phyloP scores from a whole-genome alignment of 2,329 filamentous ascomycete species.

The Pezicula radicicola region DNA sequence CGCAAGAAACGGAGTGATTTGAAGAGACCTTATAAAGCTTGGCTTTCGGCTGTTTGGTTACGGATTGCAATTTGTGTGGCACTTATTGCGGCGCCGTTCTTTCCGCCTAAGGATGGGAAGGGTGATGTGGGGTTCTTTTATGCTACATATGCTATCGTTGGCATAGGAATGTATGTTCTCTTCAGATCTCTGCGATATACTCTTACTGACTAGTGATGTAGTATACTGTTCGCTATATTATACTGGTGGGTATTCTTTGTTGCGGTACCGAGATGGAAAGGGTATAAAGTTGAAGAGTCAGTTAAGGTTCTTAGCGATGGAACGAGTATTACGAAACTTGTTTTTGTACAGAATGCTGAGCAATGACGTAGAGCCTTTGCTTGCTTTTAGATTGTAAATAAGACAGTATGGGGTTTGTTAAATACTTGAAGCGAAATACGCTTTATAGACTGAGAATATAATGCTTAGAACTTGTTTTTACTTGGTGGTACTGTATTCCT shows the following conservation, averaged over 20 bases:
- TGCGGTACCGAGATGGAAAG: constrained; percentile 53
- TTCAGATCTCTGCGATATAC: background rate
- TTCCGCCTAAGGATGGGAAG: constrained; percentile 35
- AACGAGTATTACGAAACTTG: constrained; percentile 60
- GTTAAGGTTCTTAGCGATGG: constrained; percentile 60
- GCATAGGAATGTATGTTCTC: constrained; percentile 46
- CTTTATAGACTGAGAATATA: no score
- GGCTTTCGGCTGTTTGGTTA: constrained; percentile 28
- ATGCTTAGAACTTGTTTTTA: no score
- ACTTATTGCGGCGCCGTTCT: constrained; percentile 32
- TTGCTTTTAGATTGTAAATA: no score
- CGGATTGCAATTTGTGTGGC: constrained; percentile 24
- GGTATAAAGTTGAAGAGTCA: constrained; percentile 62
- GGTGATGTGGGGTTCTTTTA: constrained; percentile 45
- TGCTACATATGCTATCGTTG: constrained; percentile 52
- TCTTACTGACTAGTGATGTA: constrained; percentile 28
- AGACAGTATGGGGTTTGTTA: no score
- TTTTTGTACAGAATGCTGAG: constrained; percentile 14
- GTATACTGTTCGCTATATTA: constrained; percentile 52
- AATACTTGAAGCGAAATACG: no score
- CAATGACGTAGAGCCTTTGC: no score
- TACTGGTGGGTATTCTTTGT: constrained; percentile 71
- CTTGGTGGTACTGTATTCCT: no score
- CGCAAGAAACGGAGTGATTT: constrained; percentile 47
- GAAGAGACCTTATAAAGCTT: constrained; percentile 24